These are phyloP conservation scores for Aspergillus bombycis DNA, from an alignment of 2,329 filamentous ascomycete species.

Conservation along the genomic window DNA sequence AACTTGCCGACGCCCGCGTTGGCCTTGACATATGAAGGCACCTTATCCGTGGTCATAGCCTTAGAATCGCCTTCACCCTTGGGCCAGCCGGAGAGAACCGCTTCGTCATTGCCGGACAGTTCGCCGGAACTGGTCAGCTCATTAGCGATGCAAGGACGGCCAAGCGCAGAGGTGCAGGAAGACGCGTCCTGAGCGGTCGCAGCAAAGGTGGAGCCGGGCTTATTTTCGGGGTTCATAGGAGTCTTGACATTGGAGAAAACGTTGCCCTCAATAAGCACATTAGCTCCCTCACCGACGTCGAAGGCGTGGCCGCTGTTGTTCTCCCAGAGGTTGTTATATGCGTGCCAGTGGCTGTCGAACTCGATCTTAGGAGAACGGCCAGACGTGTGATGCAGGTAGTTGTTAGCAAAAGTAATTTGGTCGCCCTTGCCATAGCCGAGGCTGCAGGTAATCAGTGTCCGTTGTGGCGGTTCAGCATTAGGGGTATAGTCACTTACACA, in stretches of 20 bases:
- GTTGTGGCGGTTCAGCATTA: not conserved
- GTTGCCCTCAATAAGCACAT: slow-evolving; percentile 50
- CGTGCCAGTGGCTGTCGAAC: slow-evolving; percentile 59
- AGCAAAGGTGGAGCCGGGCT: slow-evolving; percentile 33
- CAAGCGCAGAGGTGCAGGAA: slow-evolving; percentile 29
- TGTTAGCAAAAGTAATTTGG: slow-evolving; percentile 60
- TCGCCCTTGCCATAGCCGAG: slow-evolving; percentile 60
- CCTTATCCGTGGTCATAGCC: slow-evolving; percentile 28
- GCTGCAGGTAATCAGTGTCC: slow-evolving; percentile 15
- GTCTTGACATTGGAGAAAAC: slow-evolving; percentile 47
- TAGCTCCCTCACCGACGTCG: slow-evolving; percentile 31
- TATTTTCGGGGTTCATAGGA: slow-evolving; percentile 34
- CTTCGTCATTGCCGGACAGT: slow-evolving; percentile 31
- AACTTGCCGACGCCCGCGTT: slow-evolving; percentile 37
- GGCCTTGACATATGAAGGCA: slow-evolving; percentile 31
- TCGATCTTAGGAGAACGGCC: slow-evolving; percentile 61
- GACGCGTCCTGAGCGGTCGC: slow-evolving; percentile 22
- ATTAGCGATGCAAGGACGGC: slow-evolving; percentile 34
- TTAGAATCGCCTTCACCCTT: slow-evolving; percentile 32
- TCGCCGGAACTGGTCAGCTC: slow-evolving; percentile 32
- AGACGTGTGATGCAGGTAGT: slow-evolving; percentile 62
- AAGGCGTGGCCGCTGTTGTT: slow-evolving; percentile 51
- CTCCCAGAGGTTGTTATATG: slow-evolving; percentile 43
- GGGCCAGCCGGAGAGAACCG: slow-evolving; percentile 35
- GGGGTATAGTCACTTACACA: slow-evolving; percentile 30